Percentiles rank a stretch among this genome's conserved stretches.
Conservation (phyloP, 1,284 basidiomycete genomes). For the Naganishia sp. region DNA sequence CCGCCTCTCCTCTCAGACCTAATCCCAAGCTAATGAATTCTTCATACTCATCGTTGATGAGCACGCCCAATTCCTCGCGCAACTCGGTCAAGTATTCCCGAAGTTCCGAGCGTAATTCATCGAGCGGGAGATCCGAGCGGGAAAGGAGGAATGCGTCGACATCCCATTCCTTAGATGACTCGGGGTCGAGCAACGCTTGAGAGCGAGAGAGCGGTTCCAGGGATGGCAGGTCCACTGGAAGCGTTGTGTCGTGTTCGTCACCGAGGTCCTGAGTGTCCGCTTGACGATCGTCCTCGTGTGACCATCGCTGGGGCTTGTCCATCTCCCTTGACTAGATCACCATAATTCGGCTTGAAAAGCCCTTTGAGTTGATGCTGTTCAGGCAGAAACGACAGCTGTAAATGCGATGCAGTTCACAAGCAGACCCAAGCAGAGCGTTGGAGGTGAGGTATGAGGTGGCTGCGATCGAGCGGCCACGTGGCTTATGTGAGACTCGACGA, state of each 20-base stretch:
- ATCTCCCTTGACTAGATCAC: slow-evolving; percentile 4
- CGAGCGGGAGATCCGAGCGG: slow-evolving; percentile 78
- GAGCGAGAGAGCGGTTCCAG: slow-evolving; percentile 75
- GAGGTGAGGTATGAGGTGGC: background rate
- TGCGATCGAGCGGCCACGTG: slow-evolving; percentile 26
- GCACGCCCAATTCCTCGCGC: slow-evolving; percentile 86
- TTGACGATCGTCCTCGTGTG: slow-evolving; percentile 10
- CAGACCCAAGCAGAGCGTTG: background rate
- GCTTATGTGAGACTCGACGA: background rate
- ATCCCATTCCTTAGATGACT: slow-evolving; percentile 61
- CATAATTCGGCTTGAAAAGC: too few relatives aligned
- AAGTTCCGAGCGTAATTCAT: slow-evolving; percentile 82
- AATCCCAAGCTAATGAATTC: slow-evolving; percentile 95
- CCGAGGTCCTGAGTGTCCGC: background rate
- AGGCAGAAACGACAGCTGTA: too few relatives aligned
- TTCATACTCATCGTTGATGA: slow-evolving; percentile 97
- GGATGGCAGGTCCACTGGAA: slow-evolving; percentile 60
- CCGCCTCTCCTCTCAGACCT: slow-evolving; percentile 79
- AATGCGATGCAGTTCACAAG: too few relatives aligned
- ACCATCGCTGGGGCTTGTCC: slow-evolving; percentile 15
- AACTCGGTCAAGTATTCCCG: slow-evolving; percentile 78
- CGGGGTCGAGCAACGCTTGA: slow-evolving; percentile 65
- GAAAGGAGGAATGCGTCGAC: slow-evolving; percentile 87
- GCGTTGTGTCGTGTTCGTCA: background rate
- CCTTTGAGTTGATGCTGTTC: too few relatives aligned